phyloP scores from a whole-genome alignment of 2,329 filamentous ascomycete species.

The Cercospora sojina region DNA sequence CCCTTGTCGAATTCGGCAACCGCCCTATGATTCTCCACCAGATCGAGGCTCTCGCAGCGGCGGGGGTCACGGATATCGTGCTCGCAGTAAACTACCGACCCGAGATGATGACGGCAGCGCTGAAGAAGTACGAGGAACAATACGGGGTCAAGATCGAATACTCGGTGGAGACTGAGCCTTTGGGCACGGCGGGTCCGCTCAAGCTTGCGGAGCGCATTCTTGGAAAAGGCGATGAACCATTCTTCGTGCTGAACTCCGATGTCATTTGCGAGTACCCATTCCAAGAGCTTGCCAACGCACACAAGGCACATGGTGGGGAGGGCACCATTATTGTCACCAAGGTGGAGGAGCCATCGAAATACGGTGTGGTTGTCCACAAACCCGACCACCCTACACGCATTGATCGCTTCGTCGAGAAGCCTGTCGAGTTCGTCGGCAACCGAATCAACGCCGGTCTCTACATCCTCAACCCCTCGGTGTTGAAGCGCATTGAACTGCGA shows the following conservation, averaged over 20 bases:
- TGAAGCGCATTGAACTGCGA: conserved; percentile 89
- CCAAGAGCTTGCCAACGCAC: conserved; percentile 83
- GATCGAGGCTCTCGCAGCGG: conserved; percentile 88
- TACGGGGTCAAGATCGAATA: conserved; percentile 96
- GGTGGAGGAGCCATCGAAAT: conserved; percentile 98
- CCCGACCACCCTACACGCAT: conserved; percentile 86
- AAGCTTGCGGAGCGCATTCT: conserved; percentile 93
- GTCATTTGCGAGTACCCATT: conserved; percentile 98
- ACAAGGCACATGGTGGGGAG: conserved; percentile 89
- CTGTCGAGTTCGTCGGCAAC: conserved; percentile 97
- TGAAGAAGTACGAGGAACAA: conserved; percentile 90
- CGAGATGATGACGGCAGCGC: conserved; percentile 92
- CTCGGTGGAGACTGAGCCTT: conserved; percentile 91
- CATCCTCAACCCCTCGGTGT: conserved; percentile 89
- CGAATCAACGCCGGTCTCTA: conserved; percentile 98
- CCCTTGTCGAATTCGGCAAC: conserved; percentile 96
- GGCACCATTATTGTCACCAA: conserved; percentile 98
- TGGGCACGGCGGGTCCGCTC: conserved; percentile 90
- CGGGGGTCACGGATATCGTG: conserved; percentile 95
- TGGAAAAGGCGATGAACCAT: conserved; percentile 87
- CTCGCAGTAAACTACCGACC: conserved; percentile 98
- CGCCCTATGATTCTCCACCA: conserved; percentile 99
- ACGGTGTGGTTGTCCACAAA: conserved; percentile 97
- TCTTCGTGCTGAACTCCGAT: conserved; percentile 98
- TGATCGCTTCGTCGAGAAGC: conserved; percentile 99